Conservation (phyloP, 192 early-diverging fungal genomes). For the Lobosporangium transversale region DNA sequence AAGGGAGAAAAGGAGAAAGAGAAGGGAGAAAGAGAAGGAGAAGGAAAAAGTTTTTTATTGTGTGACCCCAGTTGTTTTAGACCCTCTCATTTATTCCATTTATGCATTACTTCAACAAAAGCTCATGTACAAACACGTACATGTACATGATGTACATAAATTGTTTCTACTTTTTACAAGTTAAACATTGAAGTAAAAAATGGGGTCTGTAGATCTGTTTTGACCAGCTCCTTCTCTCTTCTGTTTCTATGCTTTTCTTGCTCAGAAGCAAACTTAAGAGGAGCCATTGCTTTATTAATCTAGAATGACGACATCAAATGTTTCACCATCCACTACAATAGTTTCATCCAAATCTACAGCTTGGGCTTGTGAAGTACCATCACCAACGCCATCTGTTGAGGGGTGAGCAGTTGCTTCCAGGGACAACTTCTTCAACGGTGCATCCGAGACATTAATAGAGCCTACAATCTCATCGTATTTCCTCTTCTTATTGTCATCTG, state of each 20-base stretch:
- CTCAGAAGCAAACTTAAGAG: neutral
- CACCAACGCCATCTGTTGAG: slow-evolving; percentile 13
- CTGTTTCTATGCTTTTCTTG: no score
- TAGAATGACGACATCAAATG: neutral
- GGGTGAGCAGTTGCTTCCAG: slow-evolving; percentile 20
- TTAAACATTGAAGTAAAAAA: no score
- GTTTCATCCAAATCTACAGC: slow-evolving; percentile 35
- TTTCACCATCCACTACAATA: slow-evolving; percentile 2
- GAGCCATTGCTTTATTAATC: neutral
- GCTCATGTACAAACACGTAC: no score
- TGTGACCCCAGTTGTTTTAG: no score
- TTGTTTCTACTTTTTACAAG: no score
- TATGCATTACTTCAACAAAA: no score
- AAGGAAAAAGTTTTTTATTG: neutral
- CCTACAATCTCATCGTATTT: slow-evolving; percentile 17
- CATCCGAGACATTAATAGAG: neutral
- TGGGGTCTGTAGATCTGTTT: neutral
- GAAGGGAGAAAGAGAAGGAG: neutral
- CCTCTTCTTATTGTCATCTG: slow-evolving; percentile 24
- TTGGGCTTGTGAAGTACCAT: slow-evolving; percentile 19
- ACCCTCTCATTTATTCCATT: no score
- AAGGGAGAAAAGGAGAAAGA: slow-evolving; percentile 1
- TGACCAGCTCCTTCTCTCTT: neutral
- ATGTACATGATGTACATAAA: no score
- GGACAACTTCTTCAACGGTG: slow-evolving; percentile 22